Base-by-base conservation (phyloP, 2,329 filamentous ascomycete species). In the Epichloe gansuensis region DNA sequence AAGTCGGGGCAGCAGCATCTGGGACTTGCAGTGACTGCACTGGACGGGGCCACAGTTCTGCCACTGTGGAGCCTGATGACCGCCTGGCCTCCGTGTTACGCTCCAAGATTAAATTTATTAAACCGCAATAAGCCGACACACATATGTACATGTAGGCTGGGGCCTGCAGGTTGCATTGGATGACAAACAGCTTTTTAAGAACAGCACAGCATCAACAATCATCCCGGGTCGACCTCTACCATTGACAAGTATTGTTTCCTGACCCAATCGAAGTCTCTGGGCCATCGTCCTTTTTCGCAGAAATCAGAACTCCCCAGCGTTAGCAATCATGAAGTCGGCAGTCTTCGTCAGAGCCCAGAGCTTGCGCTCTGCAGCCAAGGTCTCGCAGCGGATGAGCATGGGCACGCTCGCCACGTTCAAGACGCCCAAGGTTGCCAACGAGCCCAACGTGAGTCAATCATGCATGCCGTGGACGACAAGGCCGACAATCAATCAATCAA, bases 401-500 rank as follows among this genome's bases (percentile, higher is more conserved):
- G 70, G 82, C 53, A 85, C 82, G 7, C 75, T 95, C 57, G 90
- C 89, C 48, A 77, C 81, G 55, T 97, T 96, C 78, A 91, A 88
- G 74, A 80, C 90, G 49, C 93, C 93, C 48, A 82, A 82, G 57
- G 81, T 96, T 61, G 74, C 80, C 65, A 98, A 98, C 66, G 93
- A 98, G 73, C 89, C 89, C n/a, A 98, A 96, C 67, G 90, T 95
- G 70, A 68, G 87, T 76, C 15, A 12, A 35, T 40, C 23, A 31
- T 36, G 31, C 23, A 31, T 36, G 31, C 6, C 21, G 17, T 4
- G 5, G 15, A 15, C 17, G 40, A 5, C 34, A 42, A 42, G 15
- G 12, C 8, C 27, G 8, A 9, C 27, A 9, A 4, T 31, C 8
- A 31, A 31, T 31, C 27, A 31, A 31, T 31, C 27, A 0, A 11